Conservation (phyloP, 1,139 yeast species). For the Saccharomyces pastorianus region DNA sequence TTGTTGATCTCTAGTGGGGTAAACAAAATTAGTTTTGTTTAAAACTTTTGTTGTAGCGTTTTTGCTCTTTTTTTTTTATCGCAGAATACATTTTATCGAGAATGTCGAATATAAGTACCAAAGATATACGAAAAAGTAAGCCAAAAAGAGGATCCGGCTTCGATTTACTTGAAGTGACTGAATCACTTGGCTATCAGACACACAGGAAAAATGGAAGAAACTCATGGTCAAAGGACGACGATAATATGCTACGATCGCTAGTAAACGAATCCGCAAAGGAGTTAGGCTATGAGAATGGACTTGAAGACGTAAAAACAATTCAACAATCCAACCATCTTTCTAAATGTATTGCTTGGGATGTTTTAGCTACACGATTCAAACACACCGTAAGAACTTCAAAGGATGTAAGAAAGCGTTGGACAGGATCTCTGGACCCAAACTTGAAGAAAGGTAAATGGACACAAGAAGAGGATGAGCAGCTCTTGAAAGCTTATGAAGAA, state of each 20-base stretch:
- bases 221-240: slow-evolving; percentile 66
- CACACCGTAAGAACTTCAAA: slow-evolving; percentile 49
- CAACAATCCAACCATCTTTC: slow-evolving; percentile 26
- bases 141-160: slow-evolving; percentile 24
- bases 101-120: not conserved
- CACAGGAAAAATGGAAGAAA: slow-evolving; percentile 54
- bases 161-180: slow-evolving; percentile 62
- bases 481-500: slow-evolving; percentile 54
- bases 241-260: slow-evolving; percentile 37
- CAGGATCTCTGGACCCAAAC: slow-evolving; percentile 73
- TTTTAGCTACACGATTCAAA: slow-evolving; percentile 39
- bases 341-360: slow-evolving; percentile 50
- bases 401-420: slow-evolving; percentile 70
- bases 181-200: slow-evolving; percentile 68
- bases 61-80: not conserved
- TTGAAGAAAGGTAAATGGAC: slow-evolving; percentile 87
- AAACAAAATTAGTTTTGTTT: not conserved
- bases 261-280: slow-evolving; percentile 33
- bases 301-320: slow-evolving; percentile 26
- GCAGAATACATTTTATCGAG: not conserved
- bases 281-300: slow-evolving; percentile 31
- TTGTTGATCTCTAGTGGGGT: not conserved
- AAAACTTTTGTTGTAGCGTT: not conserved
- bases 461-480: slow-evolving; percentile 62
- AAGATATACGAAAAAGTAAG: not conserved